Base-by-base conservation (phyloP, 2,329 filamentous ascomycete species). In the Penicillium griseofulvum region DNA sequence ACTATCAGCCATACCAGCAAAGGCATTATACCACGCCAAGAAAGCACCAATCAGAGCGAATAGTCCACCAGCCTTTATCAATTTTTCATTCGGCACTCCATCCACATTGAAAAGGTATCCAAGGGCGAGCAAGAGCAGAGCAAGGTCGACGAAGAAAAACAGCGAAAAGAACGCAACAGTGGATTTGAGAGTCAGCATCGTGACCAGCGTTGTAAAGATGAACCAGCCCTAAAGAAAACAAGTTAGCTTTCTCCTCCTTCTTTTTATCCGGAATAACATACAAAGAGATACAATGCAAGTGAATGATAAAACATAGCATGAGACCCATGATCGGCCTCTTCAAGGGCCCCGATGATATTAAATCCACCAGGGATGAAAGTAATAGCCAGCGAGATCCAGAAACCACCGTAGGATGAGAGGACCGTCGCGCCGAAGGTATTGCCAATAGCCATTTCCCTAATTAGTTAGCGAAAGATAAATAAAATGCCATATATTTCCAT, bases 361-460 rank as follows among this genome's bases (percentile, higher is more conserved):
- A 88, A 90, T 10, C 79, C 79, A 52, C 80, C 79, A 0, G 80
- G 87, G 0, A 86, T 88, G 53, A 87, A 76, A 43, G 90, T 80
- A 62, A 91, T 85, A 56, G 78, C 87, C 63, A 88, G 86, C 16
- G 78, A 79, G 65, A 91, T 86, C 88, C 88, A 91, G 80, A 91
- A 91, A 51, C 87, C 88, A 56, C 88, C 88, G 66, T 88, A 91
- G 0, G 88, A 91, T 4, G 86, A 87, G 34, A 91, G 76, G 1
- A 88, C 87, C 4, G 87, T 90, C 31, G 87, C 88, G 76, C 87
- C 88, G 60, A 91, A 91, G 6, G 88, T 91, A 77, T 91, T 91
- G 44, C 87, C 88, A 17, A 88, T 80, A 14, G 87, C 87, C 82
- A 91, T 89, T 74, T 91, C 88, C 87, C 87, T 89, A 16, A 8